Evolutionary conservation across 2,329 filamentous ascomycete genomes (phyloP), one percentile per base, ranked within the genome.

Genomic region (Zasmidium angulare): DNA sequence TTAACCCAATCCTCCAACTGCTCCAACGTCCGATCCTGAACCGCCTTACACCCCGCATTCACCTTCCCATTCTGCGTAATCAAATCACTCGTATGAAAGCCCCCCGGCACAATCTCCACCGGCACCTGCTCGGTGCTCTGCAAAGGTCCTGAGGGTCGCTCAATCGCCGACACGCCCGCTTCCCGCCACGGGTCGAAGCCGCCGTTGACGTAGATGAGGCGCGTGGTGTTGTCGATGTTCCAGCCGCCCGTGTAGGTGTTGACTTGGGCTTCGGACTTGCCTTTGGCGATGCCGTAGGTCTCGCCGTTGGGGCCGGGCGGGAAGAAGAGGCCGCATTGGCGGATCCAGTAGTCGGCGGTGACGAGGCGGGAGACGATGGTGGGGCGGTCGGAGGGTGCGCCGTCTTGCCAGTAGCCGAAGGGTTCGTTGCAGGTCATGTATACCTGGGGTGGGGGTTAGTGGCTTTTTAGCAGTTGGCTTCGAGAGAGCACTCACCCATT

Each of bases 371-470:
- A 84, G 55, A 84, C 79, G 47, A 86, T 76, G n/a, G 75, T 77
- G 2, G 78, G 72, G 0, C 66, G 70, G 56, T 68, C 71, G 2
- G 67, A 50, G 0, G 84, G 83, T 6, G 82, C 82, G 20, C 80
- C 81, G 60, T 79, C 79, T 69, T 85, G 82, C 78, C 80, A 86
- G 71, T 79, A 84, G 56, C 75, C 81, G 58, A 84, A 81, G n/a
- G 85, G 84, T 69, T 87, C 83, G 68, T 87, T 87, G 76, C 86
- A 87, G 1, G 80, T 76, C 72, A 86, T 79, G 84, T 85, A 88
- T 7, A 76, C 36, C 36, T 43, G 36, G 6, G n/a, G n/a, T n/a
- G n/a, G n/a, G 12, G n/a, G 36, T 43, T 19, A 43, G 36, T 43
- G 14, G n/a, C 11, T 43, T 17, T 17, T 17, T 43, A 43, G 9